phyloP scores from a whole-genome alignment of 2,329 filamentous ascomycete species.

The Phaeosphaeria sp. region DNA sequence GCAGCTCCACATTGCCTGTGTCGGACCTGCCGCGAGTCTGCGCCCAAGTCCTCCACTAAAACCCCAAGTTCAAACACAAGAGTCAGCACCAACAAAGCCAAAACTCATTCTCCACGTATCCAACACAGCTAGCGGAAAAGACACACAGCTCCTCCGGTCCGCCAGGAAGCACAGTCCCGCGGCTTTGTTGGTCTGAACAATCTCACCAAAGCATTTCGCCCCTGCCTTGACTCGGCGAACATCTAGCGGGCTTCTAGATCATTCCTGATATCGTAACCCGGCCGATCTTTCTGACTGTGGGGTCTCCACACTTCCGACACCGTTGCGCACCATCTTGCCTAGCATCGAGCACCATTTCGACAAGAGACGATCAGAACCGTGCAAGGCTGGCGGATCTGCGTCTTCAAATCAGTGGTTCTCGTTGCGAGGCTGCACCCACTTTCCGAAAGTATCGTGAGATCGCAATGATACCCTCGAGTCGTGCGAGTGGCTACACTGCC shows the following conservation, averaged over 20 bases:
- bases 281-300: conserved; percentile 21
- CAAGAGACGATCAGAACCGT: conserved; percentile 7
- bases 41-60: conserved; percentile 15
- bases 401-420: conserved; percentile 1
- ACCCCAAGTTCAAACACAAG: conserved; percentile 12
- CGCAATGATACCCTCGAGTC: conserved; percentile 5
- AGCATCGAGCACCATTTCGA: conserved; percentile 5
- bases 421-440: conserved; percentile 16
- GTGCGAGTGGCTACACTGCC: conserved; percentile 11
- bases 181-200: conserved; percentile 1
- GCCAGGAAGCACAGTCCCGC: neutral
- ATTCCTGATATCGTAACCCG: conserved; percentile 18
- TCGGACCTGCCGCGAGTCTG: conserved; percentile 24
- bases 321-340: conserved; percentile 10
- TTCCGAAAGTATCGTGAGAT: conserved; percentile 21
- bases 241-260: conserved; percentile 32
- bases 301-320: conserved; percentile 24
- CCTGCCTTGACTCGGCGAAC: conserved; percentile 26
- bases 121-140: conserved; percentile 17
- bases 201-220: conserved; percentile 11
- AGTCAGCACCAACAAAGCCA: conserved; percentile 24
- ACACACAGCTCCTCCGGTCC: conserved; percentile 12
- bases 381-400: conserved; percentile 18
- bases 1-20: conserved; percentile 12
- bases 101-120: conserved; percentile 16